Conservation (phyloP, 2,329 filamentous ascomycete genomes). For the Akanthomyces dipterigenus region DNA sequence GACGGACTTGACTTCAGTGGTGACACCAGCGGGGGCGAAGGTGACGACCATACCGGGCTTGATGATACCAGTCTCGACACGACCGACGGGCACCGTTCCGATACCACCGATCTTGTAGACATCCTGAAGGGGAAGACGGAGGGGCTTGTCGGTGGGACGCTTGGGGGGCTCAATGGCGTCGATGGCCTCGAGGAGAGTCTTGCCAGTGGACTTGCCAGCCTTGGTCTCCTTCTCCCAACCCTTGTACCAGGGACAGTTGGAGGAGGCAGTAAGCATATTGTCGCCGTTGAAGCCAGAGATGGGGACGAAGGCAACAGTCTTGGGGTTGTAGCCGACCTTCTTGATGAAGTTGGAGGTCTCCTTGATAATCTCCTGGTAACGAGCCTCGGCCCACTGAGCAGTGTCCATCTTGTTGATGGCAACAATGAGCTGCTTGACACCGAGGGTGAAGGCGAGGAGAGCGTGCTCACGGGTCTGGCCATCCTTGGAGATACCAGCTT, state of each 20-base stretch:
- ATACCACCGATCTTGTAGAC: conserved; percentile 99
- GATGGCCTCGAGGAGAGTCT: conserved; percentile 99
- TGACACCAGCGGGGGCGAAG: conserved; percentile 97
- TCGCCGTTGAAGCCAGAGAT: conserved; percentile 99
- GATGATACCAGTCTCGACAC: conserved; percentile 99
- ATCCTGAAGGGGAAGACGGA: conserved; percentile 99
- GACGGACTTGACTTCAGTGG: conserved; percentile 99
- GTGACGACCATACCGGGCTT: conserved; percentile 91
- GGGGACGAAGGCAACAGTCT: conserved; percentile 95
- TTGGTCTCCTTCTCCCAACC: conserved; percentile 95
- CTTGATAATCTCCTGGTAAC: conserved; percentile 99
- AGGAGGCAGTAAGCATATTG: conserved; percentile 91
- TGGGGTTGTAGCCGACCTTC: conserved; percentile 99
- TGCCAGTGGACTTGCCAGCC: conserved; percentile 83
- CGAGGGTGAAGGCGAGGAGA: conserved; percentile 98
- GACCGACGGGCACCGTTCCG: conserved; percentile 98
- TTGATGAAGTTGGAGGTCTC: conserved; percentile 99
- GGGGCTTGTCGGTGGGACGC: conserved; percentile 97
- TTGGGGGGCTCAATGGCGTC: conserved; percentile 88
- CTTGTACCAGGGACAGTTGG: conserved; percentile 99
- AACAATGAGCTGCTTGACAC: conserved; percentile 99
- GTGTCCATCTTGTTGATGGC: conserved; percentile 99
- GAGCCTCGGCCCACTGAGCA: conserved; percentile 93
- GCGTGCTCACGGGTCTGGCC: conserved; percentile 99
- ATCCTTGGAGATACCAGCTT: conserved; percentile 99